These are phyloP conservation scores for Aspergillus fructus DNA, from an alignment of 2,329 filamentous ascomycete species.

Conservation along the genomic window DNA sequence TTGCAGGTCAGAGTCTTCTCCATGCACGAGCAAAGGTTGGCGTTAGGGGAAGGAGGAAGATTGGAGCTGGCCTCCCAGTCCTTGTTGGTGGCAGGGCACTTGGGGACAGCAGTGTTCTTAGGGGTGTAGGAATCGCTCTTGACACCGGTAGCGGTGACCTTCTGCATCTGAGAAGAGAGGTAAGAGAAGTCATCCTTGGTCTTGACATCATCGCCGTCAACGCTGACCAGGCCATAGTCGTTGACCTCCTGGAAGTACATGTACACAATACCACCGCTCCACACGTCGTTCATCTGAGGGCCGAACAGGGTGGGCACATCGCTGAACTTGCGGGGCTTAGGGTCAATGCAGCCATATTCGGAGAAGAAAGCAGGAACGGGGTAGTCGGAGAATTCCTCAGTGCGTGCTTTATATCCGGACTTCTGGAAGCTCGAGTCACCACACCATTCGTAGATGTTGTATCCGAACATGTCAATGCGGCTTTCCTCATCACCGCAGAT, in stretches of 20 bases:
- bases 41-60: slow-evolving; percentile 81
- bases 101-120: slow-evolving; percentile 64
- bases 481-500: slow-evolving; percentile 71
- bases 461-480: slow-evolving; percentile 96
- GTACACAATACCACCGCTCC: slow-evolving; percentile 97
- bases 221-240: slow-evolving; percentile 69
- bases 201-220: slow-evolving; percentile 62
- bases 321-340: slow-evolving; percentile 72
- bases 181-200: slow-evolving; percentile 73
- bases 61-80: slow-evolving; percentile 68
- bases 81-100: slow-evolving; percentile 66
- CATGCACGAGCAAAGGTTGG: slow-evolving; percentile 83
- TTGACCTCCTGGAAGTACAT: slow-evolving; percentile 96
- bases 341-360: slow-evolving; percentile 92
- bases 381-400: slow-evolving; percentile 83
- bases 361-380: slow-evolving; percentile 97
- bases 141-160: slow-evolving; percentile 65
- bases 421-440: slow-evolving; percentile 72
- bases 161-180: slow-evolving; percentile 68
- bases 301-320: slow-evolving; percentile 83
- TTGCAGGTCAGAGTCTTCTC: slow-evolving; percentile 69
- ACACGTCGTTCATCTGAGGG: slow-evolving; percentile 76
- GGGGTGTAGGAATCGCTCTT: slow-evolving; percentile 68
- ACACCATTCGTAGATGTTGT: slow-evolving; percentile 99
- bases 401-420: slow-evolving; percentile 81